Evolutionary conservation across 78 protist genomes (phyloP), one percentile per base, ranked within the genome.

Genomic region (Guillardia theta): DNA sequence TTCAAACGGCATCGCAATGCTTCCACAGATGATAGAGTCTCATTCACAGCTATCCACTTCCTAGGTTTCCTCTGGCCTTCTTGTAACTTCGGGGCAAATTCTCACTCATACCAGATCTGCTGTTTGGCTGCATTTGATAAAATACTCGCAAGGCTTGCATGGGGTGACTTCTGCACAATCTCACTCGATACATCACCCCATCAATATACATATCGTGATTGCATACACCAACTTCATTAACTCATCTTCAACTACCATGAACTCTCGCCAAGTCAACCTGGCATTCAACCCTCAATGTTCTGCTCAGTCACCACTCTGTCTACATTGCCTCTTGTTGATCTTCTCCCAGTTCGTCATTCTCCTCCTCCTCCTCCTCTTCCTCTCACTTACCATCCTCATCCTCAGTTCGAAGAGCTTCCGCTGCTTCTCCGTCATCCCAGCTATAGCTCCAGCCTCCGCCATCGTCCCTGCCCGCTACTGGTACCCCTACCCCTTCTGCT

Each of bases 391-490:
- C 90, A 80, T 44, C 18, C 48, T 19, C 90, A 80, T 80, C 24
- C 90, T 19, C 53, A 80, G 37, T 24, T 80, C 90, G 50, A 80
- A 80, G 48, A 80, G 50, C 90, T 80, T 80, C 27, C 45, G 90
- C 10, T 80, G 90, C 41, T 70, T 70, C 33, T 36, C 83, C 15
- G 83, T 36, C 83, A 70, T 36, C 83, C 22, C 22, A 36, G 45
- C 36, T 1, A 43, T 30, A 30, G 70, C 70, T 8, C 70, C 70
- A 6, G n/a, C n/a, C n/a, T n/a, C n/a, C n/a, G n/a, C n/a, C n/a
- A n/a, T n/a, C n/a, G n/a, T n/a, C n/a, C n/a, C n/a, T n/a, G n/a
- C n/a, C n/a, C n/a, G n/a, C n/a, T n/a, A n/a, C n/a, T n/a, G n/a
- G n/a, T n/a, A n/a, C n/a, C n/a, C n/a, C n/a, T n/a, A n/a, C n/a